Percentiles rank a stretch among this genome's conserved stretches.
phyloP scores from a whole-genome alignment of 768 basidiomycete species.

The Boletus fagicola region DNA sequence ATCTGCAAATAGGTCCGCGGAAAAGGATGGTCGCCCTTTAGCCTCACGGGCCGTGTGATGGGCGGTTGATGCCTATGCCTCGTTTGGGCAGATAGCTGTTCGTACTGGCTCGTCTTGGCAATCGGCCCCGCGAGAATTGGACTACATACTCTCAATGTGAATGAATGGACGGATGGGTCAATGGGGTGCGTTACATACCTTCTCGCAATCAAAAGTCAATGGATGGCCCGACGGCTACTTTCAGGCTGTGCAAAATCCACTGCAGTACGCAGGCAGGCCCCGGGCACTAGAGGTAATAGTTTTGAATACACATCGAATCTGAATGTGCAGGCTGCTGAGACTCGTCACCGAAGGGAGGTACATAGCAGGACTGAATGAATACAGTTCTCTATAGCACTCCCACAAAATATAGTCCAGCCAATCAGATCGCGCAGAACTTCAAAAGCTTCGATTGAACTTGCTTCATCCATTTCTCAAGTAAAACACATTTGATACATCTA shows the following conservation, averaged over 20 bases:
- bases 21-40: not conserved
- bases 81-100: not conserved
- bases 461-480: not conserved
- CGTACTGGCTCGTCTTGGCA: not conserved
- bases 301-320: not conserved
- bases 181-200: not conserved
- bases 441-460: not conserved
- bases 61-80: not conserved
- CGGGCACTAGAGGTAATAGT: not conserved
- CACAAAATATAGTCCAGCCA: not conserved
- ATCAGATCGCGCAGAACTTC: not conserved
- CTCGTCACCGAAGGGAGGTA: too few relatives aligned
- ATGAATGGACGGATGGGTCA: not conserved
- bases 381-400: not conserved
- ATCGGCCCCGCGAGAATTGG: not conserved
- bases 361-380: too few relatives aligned
- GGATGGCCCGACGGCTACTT: not conserved
- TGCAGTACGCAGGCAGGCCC: not conserved
- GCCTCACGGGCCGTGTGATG: not conserved
- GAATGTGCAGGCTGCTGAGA: too few relatives aligned
- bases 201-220: not conserved
- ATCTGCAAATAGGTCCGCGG: too few relatives aligned
- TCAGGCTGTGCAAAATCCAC: not conserved
- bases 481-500: not conserved
- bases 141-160: not conserved